Percentiles rank a stretch among this genome's conserved stretches.
phyloP scores from a whole-genome alignment of 2,329 filamentous ascomycete species.

The Gremmenia infestans region DNA sequence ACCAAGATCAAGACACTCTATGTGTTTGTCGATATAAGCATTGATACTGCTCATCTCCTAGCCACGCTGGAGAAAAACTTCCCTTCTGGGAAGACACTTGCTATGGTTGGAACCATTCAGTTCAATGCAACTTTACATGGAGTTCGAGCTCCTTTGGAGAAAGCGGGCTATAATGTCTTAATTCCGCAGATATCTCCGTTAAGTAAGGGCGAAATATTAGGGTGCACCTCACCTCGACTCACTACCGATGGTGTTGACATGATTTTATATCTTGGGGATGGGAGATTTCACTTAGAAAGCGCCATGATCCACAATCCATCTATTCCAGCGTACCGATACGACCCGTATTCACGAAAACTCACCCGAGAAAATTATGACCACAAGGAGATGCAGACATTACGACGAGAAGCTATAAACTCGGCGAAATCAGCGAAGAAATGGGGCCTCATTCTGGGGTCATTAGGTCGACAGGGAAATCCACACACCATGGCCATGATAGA shows the following conservation, averaged over 20 bases:
- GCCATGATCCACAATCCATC: conserved; percentile 98
- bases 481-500: conserved; percentile 88
- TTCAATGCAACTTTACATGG: conserved; percentile 97
- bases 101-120: conserved; percentile 94
- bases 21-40: conserved; percentile 96
- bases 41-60: conserved; percentile 83
- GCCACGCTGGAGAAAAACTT: conserved; percentile 89
- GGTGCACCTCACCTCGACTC: conserved; percentile 86
- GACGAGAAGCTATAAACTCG: conserved; percentile 68
- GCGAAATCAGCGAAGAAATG: conserved; percentile 80
- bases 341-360: conserved; percentile 88
- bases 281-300: conserved; percentile 92
- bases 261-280: conserved; percentile 86
- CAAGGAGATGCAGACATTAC: conserved; percentile 79
- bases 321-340: conserved; percentile 90
- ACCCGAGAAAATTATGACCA: conserved; percentile 92
- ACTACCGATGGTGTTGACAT: conserved; percentile 60
- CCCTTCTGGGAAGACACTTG: conserved; percentile 75
- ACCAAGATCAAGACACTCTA: conserved; percentile 97
- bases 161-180: conserved; percentile 76
- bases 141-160: conserved; percentile 70
- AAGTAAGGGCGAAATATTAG: conserved; percentile 91
- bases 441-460: conserved; percentile 88
- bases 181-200: conserved; percentile 91
- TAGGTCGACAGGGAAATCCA: conserved; percentile 93